A percentile compares a stretch with the other conserved stretches of the same genome.
phyloP scores from a whole-genome alignment of 2,329 filamentous ascomycete genomes.

The Fusarium nisikadoi region DNA sequence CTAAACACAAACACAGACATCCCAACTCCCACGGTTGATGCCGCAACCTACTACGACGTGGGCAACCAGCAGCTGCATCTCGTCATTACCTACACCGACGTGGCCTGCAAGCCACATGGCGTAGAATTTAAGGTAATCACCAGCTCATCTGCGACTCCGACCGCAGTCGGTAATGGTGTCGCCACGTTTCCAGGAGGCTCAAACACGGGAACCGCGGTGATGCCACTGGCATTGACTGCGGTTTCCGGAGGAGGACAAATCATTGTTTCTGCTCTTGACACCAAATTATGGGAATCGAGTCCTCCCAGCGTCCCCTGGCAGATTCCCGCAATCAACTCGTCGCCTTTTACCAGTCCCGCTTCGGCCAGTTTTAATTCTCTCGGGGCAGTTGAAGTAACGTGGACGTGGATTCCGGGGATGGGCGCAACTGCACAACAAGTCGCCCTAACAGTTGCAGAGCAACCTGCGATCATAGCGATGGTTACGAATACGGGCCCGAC shows the following conservation, averaged over 20 bases:
- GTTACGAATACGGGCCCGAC: background rate
- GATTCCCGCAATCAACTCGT: background rate
- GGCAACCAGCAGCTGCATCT: background rate
- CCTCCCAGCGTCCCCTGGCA: background rate
- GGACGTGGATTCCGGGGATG: accelerated
- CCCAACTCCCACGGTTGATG: background rate
- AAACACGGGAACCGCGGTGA: background rate
- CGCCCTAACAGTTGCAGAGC: too few species aligned
- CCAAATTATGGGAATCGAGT: background rate
- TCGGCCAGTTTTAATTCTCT: background rate
- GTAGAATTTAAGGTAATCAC: too few species aligned
- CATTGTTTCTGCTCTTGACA: too few species aligned
- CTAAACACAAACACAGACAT: background rate
- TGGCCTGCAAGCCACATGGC: too few species aligned
- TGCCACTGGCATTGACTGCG: background rate
- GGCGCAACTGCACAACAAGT: background rate
- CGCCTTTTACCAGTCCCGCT: background rate
- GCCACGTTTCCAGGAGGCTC: background rate
- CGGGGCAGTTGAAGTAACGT: background rate
- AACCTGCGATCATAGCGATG: background rate
- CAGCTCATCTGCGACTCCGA: background rate
- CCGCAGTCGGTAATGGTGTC: background rate
- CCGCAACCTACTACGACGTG: background rate
- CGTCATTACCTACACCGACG: too few species aligned
- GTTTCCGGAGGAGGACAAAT: too few species aligned